Evolutionary conservation across 441 rosid genomes (phyloP).

Genomic region (Flueggea neowawraea): DNA sequence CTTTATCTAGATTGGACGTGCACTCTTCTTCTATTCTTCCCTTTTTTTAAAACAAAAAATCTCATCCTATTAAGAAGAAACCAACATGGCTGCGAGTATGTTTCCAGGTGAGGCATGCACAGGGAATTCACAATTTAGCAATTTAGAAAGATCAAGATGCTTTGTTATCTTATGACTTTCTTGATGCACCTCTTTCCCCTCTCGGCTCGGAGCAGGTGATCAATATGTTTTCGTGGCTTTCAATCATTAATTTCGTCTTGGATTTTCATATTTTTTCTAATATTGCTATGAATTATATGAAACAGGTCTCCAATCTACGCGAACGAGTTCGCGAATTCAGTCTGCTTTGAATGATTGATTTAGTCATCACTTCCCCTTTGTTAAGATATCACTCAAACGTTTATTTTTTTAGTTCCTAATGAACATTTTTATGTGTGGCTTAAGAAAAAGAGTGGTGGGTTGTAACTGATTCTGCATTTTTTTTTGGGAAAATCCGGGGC

Average conservation of each 20-base stretch:
- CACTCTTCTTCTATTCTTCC: background rate
- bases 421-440: background rate
- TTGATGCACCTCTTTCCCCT: conserved; percentile 73
- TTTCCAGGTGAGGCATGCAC: conserved; percentile 82
- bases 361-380: conserved; percentile 81
- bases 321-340: conserved; percentile 40
- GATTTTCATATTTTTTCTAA: background rate
- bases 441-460: background rate
- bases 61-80: no score
- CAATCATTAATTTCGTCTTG: background rate
- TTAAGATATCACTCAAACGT: conserved; percentile 38
- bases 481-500: conserved; percentile 35
- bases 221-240: background rate
- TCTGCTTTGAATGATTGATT: conserved; percentile 38
- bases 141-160: conserved; percentile 35
- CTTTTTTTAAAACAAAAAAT: background rate
- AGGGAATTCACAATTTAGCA: conserved; percentile 70
- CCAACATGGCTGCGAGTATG: background rate
- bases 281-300: background rate
- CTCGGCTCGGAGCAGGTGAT: conserved; percentile 68
- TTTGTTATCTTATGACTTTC: conserved; percentile 29
- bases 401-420: background rate
- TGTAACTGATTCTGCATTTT: background rate
- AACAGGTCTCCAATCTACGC: conserved; percentile 50
- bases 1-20: background rate